Evolutionary conservation across 257 asterid species (phyloP).

Genomic region (Leonotis leonurus): DNA sequence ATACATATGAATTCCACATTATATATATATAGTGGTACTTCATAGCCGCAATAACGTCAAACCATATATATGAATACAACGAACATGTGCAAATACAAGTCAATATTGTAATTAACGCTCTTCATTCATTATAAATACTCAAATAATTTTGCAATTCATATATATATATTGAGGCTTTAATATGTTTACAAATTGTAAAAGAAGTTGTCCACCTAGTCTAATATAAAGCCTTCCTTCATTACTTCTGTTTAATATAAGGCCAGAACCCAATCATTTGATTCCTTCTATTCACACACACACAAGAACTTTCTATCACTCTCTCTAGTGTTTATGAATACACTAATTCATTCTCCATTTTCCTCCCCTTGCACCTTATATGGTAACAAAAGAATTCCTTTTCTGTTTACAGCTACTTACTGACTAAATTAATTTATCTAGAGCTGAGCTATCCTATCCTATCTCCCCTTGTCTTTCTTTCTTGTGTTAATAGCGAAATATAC

Average conservation of each 20-base stretch:
- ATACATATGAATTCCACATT: too few species aligned
- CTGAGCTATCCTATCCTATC: too few species aligned
- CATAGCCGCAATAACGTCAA: neutral
- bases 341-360: neutral
- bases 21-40: too few species aligned
- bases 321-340: conserved; percentile 16
- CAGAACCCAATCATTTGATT: conserved; percentile 30
- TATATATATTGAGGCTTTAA: too few species aligned
- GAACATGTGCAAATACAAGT: neutral
- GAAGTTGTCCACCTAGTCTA: too few species aligned
- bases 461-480: neutral
- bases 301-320: neutral
- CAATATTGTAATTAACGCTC: neutral
- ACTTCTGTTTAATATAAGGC: conserved; percentile 17
- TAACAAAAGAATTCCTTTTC: neutral
- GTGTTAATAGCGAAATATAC: too few species aligned
- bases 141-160: neutral
- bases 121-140: neutral
- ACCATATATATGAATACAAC: neutral
- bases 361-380: neutral
- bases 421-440: neutral
- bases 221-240: too few species aligned
- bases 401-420: neutral
- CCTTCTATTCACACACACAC: conserved; percentile 9
- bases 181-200: too few species aligned